Conservation (phyloP, 2,329 filamentous ascomycete genomes). For the Colletotrichum sp. region DNA sequence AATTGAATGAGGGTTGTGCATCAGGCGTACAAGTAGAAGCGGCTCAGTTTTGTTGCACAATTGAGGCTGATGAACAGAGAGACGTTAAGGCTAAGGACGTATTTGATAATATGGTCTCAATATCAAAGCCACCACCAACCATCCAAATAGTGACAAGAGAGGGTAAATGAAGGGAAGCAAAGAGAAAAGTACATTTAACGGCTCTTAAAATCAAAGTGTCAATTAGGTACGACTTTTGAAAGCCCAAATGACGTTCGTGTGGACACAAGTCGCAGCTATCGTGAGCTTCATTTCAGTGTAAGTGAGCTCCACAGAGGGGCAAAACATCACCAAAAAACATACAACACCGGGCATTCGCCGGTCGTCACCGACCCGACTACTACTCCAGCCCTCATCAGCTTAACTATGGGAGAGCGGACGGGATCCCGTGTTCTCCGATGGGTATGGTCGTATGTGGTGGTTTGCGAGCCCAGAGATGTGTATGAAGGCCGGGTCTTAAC, state of each 20-base stretch:
- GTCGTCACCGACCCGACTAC: constrained; percentile 14
- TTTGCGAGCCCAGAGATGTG: background rate
- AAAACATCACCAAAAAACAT: constrained; percentile 1
- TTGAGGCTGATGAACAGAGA: background rate
- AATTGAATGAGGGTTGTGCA: background rate
- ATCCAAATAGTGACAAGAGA: background rate
- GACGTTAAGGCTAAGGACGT: background rate
- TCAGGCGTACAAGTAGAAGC: background rate
- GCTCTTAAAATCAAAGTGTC: background rate
- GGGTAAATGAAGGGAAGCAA: background rate
- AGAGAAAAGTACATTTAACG: background rate
- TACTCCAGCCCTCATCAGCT: constrained; percentile 2
- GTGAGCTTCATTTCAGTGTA: background rate
- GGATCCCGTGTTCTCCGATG: constrained; percentile 10
- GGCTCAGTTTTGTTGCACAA: background rate
- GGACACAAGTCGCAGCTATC: background rate
- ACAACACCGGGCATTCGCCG: constrained; percentile 12
- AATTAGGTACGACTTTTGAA: background rate
- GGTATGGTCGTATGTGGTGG: constrained; percentile 6
- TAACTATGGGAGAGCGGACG: constrained; percentile 13
- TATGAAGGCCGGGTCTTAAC: background rate
- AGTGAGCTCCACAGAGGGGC: background rate
- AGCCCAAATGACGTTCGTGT: background rate
- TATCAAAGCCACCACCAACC: background rate
- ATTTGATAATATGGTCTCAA: background rate